Evolutionary conservation across 1,284 basidiomycete species (phyloP), one percentile per base, ranked within the genome.

Genomic region (Trametes pubescens): DNA sequence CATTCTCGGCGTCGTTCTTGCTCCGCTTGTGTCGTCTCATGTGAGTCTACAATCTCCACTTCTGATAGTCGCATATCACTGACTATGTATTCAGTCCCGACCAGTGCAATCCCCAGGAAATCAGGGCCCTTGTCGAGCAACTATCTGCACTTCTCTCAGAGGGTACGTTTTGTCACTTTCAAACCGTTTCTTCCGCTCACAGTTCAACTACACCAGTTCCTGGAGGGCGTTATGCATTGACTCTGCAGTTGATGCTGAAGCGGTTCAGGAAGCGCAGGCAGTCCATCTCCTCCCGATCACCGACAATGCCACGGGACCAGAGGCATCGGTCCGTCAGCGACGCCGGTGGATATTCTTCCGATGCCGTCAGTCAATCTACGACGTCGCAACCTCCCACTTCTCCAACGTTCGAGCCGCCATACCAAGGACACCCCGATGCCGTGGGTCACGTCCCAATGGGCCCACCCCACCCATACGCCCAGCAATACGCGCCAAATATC

Each of bases 1-100:
- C 95, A 0, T 98, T 98, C 77, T 88, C 93, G 22, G 95, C 94
- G 16, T 93, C 94, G 4, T 93, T 97, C 76, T 80, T 97, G 62
- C 83, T 98, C 62, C 90, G 96, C 51, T 82, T 97, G 47, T 88
- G 89, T 46, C 87, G 95, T 14, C 81, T 97, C 34, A 96, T 97
- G 92, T 94, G 74, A 78, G 91, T 79, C 34, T 1, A 26, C 46
- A 2, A 38, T 18, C 4, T 11, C 5, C 10, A 44, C 5, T 11
- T 13, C 11, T 10, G 52, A 22, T 37, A 3, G 7, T 47, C 2
- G 3, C 46, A 13, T 3, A 8, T 18, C 34, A 10, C 14, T 48
- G 35, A 48, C 22, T 11, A 26, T 4, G 24, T 26, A 8, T 24
- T 22, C 2, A 93, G 91, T 81, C 95, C 95, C 1, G 85, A 90